phyloP scores from a whole-genome alignment of 192 early-diverging fungal genomes.

The Globomyces pollinis-pini region DNA sequence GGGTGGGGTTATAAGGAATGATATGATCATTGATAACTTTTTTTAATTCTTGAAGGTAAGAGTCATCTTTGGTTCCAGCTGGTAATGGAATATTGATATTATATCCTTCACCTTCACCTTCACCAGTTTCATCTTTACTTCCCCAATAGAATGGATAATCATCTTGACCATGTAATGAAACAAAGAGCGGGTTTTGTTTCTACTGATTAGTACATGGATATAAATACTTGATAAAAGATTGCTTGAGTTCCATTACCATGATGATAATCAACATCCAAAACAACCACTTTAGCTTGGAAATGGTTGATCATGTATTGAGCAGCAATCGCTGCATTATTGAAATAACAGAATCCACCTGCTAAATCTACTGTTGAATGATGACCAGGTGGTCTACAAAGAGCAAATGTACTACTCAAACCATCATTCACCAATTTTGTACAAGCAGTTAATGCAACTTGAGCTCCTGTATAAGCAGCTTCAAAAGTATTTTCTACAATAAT shows the following conservation, averaged over 20 bases:
- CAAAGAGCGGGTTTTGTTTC: slow-evolving; percentile 52
- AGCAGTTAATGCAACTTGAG: slow-evolving; percentile 58
- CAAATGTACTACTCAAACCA: slow-evolving; percentile 19
- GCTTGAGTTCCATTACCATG: slow-evolving; percentile 30
- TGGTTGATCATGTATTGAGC: slow-evolving; percentile 50
- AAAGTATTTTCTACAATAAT: slow-evolving; percentile 57
- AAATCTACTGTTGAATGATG: slow-evolving; percentile 45
- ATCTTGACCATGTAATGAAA: slow-evolving; percentile 49
- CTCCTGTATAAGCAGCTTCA: slow-evolving; percentile 53
- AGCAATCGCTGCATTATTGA: slow-evolving; percentile 85
- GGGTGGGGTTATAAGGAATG: slow-evolving; percentile 39
- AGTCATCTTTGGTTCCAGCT: slow-evolving; percentile 43
- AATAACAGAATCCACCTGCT: slow-evolving; percentile 78
- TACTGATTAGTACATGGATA: too few relatives aligned
- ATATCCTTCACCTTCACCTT: slow-evolving; percentile 54
- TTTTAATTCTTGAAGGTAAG: slow-evolving; percentile 43
- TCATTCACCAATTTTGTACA: slow-evolving; percentile 38
- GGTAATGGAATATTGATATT: slow-evolving; percentile 60
- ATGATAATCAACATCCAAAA: slow-evolving; percentile 72
- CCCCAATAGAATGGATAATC: slow-evolving; percentile 66
- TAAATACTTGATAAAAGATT: slow-evolving; percentile 32
- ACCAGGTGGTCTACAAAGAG: slow-evolving; percentile 30
- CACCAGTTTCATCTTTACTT: slow-evolving; percentile 40
- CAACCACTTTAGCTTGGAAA: slow-evolving; percentile 47
- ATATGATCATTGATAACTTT: slow-evolving; percentile 36